A percentile compares a stretch with the other conserved stretches of the same genome.
These are phyloP conservation scores for Phytophthora pistaciae DNA, from an alignment of 352 stramenopile genomes.

Conservation along the genomic window DNA sequence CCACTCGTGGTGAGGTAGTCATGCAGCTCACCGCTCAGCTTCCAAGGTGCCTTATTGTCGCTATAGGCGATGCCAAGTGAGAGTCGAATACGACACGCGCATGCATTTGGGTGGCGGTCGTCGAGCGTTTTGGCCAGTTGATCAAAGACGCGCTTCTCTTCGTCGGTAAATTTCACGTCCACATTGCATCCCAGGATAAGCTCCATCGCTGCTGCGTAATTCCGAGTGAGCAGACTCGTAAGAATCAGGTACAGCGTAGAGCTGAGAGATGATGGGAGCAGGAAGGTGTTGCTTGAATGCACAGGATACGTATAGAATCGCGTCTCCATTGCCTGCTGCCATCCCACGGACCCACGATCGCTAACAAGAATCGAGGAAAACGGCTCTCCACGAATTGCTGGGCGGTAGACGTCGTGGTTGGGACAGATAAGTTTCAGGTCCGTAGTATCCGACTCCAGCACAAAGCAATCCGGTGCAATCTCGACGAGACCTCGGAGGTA, in stretches of 20 bases:
- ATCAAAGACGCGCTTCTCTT: slow-evolving; percentile 98
- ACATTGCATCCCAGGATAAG: slow-evolving; percentile 97
- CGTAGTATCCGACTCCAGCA: slow-evolving; percentile 81
- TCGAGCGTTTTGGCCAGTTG: slow-evolving; percentile 96
- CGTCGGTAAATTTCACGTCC: slow-evolving; percentile 95
- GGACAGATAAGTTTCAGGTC: slow-evolving; percentile 84
- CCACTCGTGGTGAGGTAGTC: slow-evolving; percentile 92
- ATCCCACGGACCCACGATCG: slow-evolving; percentile 79
- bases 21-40: slow-evolving; percentile 77
- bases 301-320: slow-evolving; percentile 98
- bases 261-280: slow-evolving; percentile 96
- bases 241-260: slow-evolving; percentile 98
- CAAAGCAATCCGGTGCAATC: slow-evolving; percentile 68
- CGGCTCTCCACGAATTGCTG: slow-evolving; percentile 74
- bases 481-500: slow-evolving; percentile 63
- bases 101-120: slow-evolving; percentile 96
- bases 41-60: slow-evolving; percentile 93
- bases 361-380: slow-evolving; percentile 85
- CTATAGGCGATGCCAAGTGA: slow-evolving; percentile 91
- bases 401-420: slow-evolving; percentile 88
- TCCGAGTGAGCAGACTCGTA: slow-evolving; percentile 95
- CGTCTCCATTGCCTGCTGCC: slow-evolving; percentile 91
- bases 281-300: slow-evolving; percentile 95
- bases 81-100: slow-evolving; percentile 94
- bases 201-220: slow-evolving; percentile 96